Base-by-base conservation (phyloP, 768 basidiomycete species). In the Lactarius tabidus region DNA sequence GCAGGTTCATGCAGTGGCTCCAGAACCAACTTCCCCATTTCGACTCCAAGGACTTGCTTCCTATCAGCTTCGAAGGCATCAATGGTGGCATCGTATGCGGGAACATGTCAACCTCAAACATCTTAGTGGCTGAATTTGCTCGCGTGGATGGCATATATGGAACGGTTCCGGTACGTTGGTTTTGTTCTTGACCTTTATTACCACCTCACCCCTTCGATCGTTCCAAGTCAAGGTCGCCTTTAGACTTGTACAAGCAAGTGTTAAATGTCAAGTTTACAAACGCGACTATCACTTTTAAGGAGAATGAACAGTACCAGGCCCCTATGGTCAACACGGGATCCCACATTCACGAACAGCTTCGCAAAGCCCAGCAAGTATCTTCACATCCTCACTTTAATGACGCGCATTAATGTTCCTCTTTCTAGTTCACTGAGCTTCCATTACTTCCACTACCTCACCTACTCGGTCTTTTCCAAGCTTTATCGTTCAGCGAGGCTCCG, bases 81-180 rank as follows among this genome's bases (percentile, higher is more conserved):
- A 92, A 88, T 59, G 92, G 92, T 29, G 90, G 90, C 20, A 85
- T 98, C 55, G 84, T 90, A 23, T 82, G 88, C 23, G 96, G 96
- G 14, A 98, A 95, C 76, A 77, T 84, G 26, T 91, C 95, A 0
- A 97, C 93, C 0, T 89, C 90, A 0, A 88, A 80, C 70, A 77
- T 97, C 6, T 81, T 96, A 45, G 86, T 97, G 29, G 84, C 85
- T 0, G 91, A 94, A 72, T 97, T 95, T 70, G 80, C 84, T 62
- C 79, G 79, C n/a, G 87, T 86, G 1, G 79, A 86, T 51, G 96
- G 95, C 29, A 90, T 87, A 1, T 91, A 90, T 70, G 87, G 93
- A 17, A 84, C 91, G 48, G 84, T 89, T 17, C 82, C 85, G 67
- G 94, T 93, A 70, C 53, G 85, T 78, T 17, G 36, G 14, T 10